These are phyloP conservation scores for Lactifluus hygrophoroides DNA, from an alignment of 768 basidiomycete genomes.

Conservation along the genomic window DNA sequence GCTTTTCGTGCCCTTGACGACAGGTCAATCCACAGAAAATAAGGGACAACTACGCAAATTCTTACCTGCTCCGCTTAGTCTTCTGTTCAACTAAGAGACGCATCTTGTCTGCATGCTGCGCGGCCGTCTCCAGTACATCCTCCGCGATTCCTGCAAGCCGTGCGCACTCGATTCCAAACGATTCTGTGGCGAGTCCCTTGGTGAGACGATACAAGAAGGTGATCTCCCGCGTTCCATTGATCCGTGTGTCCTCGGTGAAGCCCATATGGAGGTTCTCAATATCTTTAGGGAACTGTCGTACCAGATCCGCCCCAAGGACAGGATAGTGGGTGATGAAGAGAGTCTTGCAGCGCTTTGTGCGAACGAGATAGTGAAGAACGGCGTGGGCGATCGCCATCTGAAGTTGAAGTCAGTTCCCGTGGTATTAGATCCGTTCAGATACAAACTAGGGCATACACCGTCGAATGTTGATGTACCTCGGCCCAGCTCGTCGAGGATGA, in stretches of 20 bases:
- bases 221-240: conserved; percentile 70
- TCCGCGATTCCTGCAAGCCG: conserved; percentile 80
- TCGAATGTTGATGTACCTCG: conserved; percentile 91
- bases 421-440: neutral
- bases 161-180: conserved; percentile 90
- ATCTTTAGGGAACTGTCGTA: conserved; percentile 46
- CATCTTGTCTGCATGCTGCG: conserved; percentile 43
- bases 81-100: conserved; percentile 44
- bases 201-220: conserved; percentile 80
- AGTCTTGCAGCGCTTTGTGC: conserved; percentile 54
- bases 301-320: conserved; percentile 61
- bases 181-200: conserved; percentile 67
- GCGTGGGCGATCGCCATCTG: conserved; percentile 86
- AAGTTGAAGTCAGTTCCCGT: conserved; percentile 25
- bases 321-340: conserved; percentile 97
- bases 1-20: conserved; percentile 7
- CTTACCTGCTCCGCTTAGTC: conserved; percentile 41
- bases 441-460: conserved; percentile 36
- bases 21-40: neutral
- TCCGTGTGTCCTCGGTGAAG: conserved; percentile 57
- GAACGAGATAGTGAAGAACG: conserved; percentile 63
- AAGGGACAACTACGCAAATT: neutral
- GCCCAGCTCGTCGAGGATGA: conserved; percentile 87
- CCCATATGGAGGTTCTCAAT: conserved; percentile 84
- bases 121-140: conserved; percentile 52